Percentiles rank a stretch among this genome's conserved stretches.
These are phyloP conservation scores for Pseudopyrenochaeta lycopersici DNA, from an alignment of 2,329 filamentous ascomycete genomes.

Conservation along the genomic window DNA sequence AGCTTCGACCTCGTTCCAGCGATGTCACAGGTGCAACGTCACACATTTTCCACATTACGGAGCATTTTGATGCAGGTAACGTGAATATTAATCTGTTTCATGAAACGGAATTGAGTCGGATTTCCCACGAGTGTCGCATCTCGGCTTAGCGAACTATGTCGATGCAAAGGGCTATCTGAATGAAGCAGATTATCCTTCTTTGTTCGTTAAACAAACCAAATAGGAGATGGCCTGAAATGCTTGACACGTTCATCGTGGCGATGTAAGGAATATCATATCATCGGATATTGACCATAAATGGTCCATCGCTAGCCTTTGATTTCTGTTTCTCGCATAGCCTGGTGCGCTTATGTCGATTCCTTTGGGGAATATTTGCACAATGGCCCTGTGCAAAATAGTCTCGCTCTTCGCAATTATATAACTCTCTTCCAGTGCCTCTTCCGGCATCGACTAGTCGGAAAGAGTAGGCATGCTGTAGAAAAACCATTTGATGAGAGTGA, in stretches of 20 bases:
- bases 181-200: conserved; percentile 31
- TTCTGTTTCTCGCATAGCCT: too few species aligned
- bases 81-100: conserved; percentile 42
- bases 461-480: too few species aligned
- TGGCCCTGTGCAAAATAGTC: too few species aligned
- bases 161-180: conserved; percentile 43
- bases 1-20: conserved; percentile 35
- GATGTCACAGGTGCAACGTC: conserved; percentile 35
- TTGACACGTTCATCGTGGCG: background rate
- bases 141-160: conserved; percentile 43
- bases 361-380: too few species aligned
- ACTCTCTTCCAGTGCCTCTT: too few species aligned
- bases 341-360: too few species aligned
- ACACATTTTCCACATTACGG: conserved; percentile 39
- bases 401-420: too few species aligned
- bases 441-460: too few species aligned
- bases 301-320: too few species aligned
- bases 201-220: background rate
- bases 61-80: conserved; percentile 40
- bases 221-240: conserved; percentile 1
- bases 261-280: background rate
- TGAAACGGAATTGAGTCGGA: conserved; percentile 22
- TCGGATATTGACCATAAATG: background rate
- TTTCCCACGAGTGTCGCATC: conserved; percentile 46
- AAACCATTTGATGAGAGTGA: too few species aligned